A percentile compares a stretch with the other conserved stretches of the same genome.
These are phyloP conservation scores for Lachnellula occidentalis DNA, from an alignment of 2,329 filamentous ascomycete genomes.

Conservation along the genomic window DNA sequence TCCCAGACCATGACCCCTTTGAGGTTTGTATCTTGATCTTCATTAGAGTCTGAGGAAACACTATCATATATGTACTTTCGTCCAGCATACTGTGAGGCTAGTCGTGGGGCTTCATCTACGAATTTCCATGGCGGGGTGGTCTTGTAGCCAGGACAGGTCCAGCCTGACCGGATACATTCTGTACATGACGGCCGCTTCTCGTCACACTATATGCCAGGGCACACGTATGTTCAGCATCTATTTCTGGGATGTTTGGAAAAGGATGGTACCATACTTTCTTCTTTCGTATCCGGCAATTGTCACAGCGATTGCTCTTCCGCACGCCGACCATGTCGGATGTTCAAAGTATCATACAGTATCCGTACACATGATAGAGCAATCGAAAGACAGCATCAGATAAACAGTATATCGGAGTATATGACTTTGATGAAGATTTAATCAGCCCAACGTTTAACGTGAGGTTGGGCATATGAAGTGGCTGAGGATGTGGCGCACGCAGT, in stretches of 20 bases:
- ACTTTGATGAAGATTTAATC: no score
- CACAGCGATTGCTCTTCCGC: conserved; percentile 12
- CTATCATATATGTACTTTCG: conserved; percentile 6
- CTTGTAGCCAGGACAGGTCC: conserved; percentile 13
- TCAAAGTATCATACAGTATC: neutral
- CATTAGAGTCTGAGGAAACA: neutral
- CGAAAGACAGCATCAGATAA: neutral
- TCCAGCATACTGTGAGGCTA: conserved; percentile 4
- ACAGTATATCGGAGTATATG: neutral
- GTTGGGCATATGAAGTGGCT: neutral
- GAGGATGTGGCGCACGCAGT: neutral
- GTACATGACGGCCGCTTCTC: conserved; percentile 15
- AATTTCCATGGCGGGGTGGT: conserved; percentile 9
- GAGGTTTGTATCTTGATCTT: neutral
- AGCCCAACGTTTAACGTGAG: neutral
- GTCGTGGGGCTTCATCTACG: conserved; percentile 12
- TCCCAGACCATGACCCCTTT: neutral
- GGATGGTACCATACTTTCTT: conserved; percentile 12
- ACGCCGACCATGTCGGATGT: conserved; percentile 14
- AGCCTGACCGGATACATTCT: conserved; percentile 14
- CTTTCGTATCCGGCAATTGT: conserved; percentile 16
- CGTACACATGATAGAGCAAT: neutral
- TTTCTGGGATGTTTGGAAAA: neutral
- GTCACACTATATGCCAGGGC: conserved; percentile 7
- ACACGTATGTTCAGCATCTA: neutral